Conservation (phyloP, 2,329 filamentous ascomycete genomes). For the Pseudogymnoascus sp. region DNA sequence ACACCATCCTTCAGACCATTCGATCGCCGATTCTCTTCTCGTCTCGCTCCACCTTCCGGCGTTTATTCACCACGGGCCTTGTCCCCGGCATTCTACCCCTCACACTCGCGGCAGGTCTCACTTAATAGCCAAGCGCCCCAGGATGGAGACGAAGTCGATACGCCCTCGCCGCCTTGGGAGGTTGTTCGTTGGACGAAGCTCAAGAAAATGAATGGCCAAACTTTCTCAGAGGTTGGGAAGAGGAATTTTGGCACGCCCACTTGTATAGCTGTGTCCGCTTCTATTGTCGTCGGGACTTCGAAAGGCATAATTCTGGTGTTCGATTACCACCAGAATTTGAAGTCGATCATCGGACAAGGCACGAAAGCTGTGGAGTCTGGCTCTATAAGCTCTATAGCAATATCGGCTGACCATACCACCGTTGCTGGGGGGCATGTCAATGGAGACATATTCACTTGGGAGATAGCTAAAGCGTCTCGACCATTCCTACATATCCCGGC, state of each 20-base stretch:
- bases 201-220: constrained; percentile 78
- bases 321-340: constrained; percentile 93
- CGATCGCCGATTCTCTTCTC: constrained; percentile 87
- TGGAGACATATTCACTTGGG: constrained; percentile 96
- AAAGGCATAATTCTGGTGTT: constrained; percentile 94
- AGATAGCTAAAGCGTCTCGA: constrained; percentile 70
- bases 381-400: constrained; percentile 74
- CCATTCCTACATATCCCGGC: constrained; percentile 86
- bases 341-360: constrained; percentile 86
- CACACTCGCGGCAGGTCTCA: constrained; percentile 75
- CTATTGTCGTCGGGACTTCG: constrained; percentile 83
- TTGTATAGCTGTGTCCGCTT: constrained; percentile 79
- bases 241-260: constrained; percentile 90
- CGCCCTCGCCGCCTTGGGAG: constrained; percentile 82
- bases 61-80: constrained; percentile 57
- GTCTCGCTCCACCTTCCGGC: constrained; percentile 58
- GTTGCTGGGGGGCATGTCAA: constrained; percentile 84
- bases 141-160: constrained; percentile 59
- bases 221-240: constrained; percentile 86
- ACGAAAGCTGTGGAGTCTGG: constrained; percentile 93
- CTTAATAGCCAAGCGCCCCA: constrained; percentile 61
- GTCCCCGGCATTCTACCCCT: constrained; percentile 63
- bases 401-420: constrained; percentile 90
- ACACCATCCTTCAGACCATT: constrained; percentile 86
- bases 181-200: constrained; percentile 94